Evolutionary conservation across 2,329 filamentous ascomycete species (phyloP), one percentile per base, ranked within the genome.

Genomic region (Cladosporium sphaerospermum): DNA sequence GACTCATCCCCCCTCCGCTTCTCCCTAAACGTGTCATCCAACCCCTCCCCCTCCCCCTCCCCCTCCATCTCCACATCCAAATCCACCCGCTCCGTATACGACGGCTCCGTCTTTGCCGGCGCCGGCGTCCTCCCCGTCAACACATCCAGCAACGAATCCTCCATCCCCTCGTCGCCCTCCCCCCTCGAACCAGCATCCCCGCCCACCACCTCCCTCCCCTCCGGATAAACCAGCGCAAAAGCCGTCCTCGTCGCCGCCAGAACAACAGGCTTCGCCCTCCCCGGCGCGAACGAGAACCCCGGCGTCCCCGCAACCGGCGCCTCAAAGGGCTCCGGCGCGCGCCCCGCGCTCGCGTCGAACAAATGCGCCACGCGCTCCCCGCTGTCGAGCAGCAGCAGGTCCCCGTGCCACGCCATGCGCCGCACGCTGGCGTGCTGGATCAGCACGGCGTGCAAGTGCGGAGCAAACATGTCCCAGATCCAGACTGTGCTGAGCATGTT

Each of bases 71-170:
- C 63, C n/a, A 62, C 60, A 11, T 67, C 64, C 36, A 63, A 45
- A 45, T 67, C 63, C 8, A 67, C 59, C 50, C 57, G 61, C 45
- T 67, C 60, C 10, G 62, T 68, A 59, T 62, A 63, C 19, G 59
- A 67, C 41, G 51, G 62, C 54, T 57, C 61, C 45, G 57, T 60
- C 42, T 61, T 65, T 10, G 61, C 64, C 10, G 70, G 71, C 37
- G 72, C 59, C 1, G 72, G 70, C 43, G 69, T 76, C n/a, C 71
- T 61, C 0, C 75, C 75, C 1, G 73, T 74, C 10, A 78, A 60
- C 5, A 77, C 72, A 19, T 77, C 73, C 46, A 73, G 73, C 19
- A 78, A 57, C 40, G 72, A 75, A 56, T 78, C 75, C 28, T 77
- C 73, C 49, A 69, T 72, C 31, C 64, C 69, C 9, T 69, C 61